These are phyloP conservation scores for Panaeolus papilionaceus DNA, from an alignment of 768 basidiomycete genomes.

Conservation along the genomic window DNA sequence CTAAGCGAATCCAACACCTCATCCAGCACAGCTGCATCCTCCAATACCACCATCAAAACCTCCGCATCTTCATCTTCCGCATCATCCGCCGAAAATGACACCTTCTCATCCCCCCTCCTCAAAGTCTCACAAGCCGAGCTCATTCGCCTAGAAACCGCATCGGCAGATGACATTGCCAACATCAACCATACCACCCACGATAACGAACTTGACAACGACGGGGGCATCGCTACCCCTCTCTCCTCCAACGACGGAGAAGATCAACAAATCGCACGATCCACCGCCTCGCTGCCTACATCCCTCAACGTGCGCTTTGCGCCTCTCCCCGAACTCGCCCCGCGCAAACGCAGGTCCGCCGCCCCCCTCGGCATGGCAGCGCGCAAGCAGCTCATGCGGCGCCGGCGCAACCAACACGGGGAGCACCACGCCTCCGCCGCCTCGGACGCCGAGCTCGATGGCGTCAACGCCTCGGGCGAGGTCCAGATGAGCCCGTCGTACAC, in stretches of 20 bases:
- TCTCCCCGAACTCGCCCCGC: conserved; percentile 56
- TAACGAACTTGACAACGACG: conserved; percentile 12
- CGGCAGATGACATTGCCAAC: not conserved
- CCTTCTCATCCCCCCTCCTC: no score
- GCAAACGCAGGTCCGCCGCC: conserved; percentile 51
- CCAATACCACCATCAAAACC: conserved; percentile 11
- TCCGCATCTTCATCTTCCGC: not conserved
- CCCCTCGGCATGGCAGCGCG: conserved; percentile 65
- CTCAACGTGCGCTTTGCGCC: conserved; percentile 64
- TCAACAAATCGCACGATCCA: conserved; percentile 20
- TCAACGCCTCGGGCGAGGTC: conserved; percentile 16
- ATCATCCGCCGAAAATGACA: no score
- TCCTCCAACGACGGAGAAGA: conserved; percentile 21
- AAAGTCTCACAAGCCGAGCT: no score
- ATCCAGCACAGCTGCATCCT: conserved; percentile 15
- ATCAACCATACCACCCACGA: no score
- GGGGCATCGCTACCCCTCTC: conserved; percentile 16
- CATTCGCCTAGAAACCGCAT: not conserved
- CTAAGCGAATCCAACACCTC: conserved; percentile 15
- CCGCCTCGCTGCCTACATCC: conserved; percentile 26
- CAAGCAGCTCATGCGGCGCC: conserved; percentile 44
- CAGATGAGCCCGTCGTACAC: conserved; percentile 29
- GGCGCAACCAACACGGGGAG: conserved; percentile 27
- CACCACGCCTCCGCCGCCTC: not conserved
- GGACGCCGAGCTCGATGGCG: not conserved